Conservation (phyloP, 768 basidiomycete species). For the Candolleomyces aberdarensis region DNA sequence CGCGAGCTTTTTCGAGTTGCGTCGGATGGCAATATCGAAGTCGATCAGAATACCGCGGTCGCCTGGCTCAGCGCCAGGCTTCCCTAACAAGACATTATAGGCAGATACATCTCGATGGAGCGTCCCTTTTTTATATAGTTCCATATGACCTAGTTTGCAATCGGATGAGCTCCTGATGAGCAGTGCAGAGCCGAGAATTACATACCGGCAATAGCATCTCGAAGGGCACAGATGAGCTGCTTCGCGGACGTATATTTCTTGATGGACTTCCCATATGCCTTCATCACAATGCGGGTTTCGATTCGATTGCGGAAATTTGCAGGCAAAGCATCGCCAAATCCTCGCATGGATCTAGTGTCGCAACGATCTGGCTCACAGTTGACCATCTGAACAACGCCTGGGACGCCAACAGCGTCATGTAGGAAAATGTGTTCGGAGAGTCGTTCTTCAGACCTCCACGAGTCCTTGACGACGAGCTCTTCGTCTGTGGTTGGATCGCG, state of each 20-base stretch:
- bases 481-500: not conserved
- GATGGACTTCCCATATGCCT: constrained; percentile 10
- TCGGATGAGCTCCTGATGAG: too few species aligned
- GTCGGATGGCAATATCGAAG: not conserved
- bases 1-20: not conserved
- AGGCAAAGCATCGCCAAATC: too few species aligned
- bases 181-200: too few species aligned
- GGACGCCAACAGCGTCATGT: not conserved
- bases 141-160: not conserved
- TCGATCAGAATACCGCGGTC: constrained; percentile 11
- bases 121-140: constrained; percentile 1
- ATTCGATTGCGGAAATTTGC: not conserved
- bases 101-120: constrained; percentile 14
- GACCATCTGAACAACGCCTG: constrained; percentile 1
- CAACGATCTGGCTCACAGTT: not conserved
- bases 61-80: not conserved
- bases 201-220: not conserved
- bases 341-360: not conserved
- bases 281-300: not conserved
- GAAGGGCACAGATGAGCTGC: constrained; percentile 8
- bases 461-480: not conserved
- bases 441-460: not conserved
- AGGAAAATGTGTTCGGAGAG: not conserved
- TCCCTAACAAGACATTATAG: constrained; percentile 11
- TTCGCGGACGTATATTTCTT: not conserved